A percentile compares a stretch with the other conserved stretches of the same genome.
Conservation (phyloP, 768 basidiomycete genomes). For the Neoboletus magnificus region DNA sequence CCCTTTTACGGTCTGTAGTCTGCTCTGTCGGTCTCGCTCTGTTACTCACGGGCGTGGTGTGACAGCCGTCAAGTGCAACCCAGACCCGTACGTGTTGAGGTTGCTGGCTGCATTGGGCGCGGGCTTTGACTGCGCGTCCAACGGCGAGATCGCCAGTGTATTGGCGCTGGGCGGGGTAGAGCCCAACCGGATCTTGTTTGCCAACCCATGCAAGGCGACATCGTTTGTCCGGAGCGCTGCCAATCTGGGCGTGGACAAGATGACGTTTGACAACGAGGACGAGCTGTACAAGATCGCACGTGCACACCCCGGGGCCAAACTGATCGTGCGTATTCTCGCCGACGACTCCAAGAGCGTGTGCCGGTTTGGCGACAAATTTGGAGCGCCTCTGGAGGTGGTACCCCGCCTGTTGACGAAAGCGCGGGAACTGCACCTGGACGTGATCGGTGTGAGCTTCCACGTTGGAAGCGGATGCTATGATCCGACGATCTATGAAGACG, state of each 20-base stretch:
- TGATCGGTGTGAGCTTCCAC: constrained; percentile 96
- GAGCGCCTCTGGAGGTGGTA: constrained; percentile 81
- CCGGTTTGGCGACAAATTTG: constrained; percentile 92
- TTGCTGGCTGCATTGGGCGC: constrained; percentile 86
- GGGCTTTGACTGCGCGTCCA: constrained; percentile 97
- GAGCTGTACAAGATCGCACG: constrained; percentile 92
- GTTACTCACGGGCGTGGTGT: constrained; percentile 23
- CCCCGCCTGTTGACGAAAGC: constrained; percentile 79
- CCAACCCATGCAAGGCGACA: constrained; percentile 97
- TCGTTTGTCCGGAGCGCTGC: constrained; percentile 90
- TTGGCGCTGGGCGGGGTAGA: constrained; percentile 69
- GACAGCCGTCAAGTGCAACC: constrained; percentile 95
- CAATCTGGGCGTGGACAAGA: constrained; percentile 75
- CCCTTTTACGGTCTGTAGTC: constrained; percentile 82
- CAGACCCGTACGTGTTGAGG: constrained; percentile 90
- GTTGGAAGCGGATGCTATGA: constrained; percentile 98
- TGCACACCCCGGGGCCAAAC: constrained; percentile 73
- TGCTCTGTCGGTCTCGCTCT: constrained; percentile 17
- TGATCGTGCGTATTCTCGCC: constrained; percentile 93
- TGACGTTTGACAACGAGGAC: constrained; percentile 99
- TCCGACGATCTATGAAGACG: constrained; percentile 84
- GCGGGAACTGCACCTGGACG: constrained; percentile 72
- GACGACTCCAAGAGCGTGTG: constrained; percentile 96
- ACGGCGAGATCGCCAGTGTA: constrained; percentile 84
- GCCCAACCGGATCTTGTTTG: constrained; percentile 87